Evolutionary conservation across 2,329 filamentous ascomycete genomes (phyloP).

Genomic region (Fulvia fulva): DNA sequence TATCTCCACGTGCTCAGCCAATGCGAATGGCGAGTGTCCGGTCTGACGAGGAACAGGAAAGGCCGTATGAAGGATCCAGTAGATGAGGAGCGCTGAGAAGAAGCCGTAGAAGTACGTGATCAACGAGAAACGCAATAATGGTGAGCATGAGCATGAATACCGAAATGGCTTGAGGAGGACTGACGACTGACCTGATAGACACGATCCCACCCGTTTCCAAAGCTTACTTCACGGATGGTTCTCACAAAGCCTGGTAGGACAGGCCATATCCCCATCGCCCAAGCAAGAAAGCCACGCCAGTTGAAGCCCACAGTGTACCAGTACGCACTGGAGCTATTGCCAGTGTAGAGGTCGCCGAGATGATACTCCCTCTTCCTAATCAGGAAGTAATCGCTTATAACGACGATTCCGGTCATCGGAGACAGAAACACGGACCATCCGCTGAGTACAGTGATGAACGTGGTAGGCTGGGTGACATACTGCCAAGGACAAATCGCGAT

Average conservation of each 20-base stretch:
- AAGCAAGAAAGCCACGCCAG: constrained; percentile 20
- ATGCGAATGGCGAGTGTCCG: constrained; percentile 11
- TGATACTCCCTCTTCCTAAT: constrained; percentile 23
- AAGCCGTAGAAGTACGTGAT: constrained; percentile 20
- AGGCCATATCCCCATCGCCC: constrained; percentile 15
- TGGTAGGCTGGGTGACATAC: constrained; percentile 37
- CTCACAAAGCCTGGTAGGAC: constrained; percentile 18
- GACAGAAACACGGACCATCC: constrained; percentile 42
- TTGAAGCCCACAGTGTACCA: constrained; percentile 22
- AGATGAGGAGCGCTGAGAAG: constrained; percentile 8
- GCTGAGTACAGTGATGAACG: constrained; percentile 42
- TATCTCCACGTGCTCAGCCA: constrained; percentile 13
- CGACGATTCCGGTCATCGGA: constrained; percentile 37
- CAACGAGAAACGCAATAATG: too few species aligned
- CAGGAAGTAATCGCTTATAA: constrained; percentile 41
- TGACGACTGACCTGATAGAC: constrained; percentile 5
- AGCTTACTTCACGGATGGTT: constrained; percentile 7
- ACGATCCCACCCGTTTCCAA: constrained; percentile 11
- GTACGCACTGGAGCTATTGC: constrained; percentile 14
- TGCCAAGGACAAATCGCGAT: constrained; percentile 40
- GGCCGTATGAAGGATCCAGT: constrained; percentile 4
- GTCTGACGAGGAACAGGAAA: constrained; percentile 13
- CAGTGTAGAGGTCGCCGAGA: constrained; percentile 20
- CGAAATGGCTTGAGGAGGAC: too few species aligned
- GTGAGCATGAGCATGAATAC: too few species aligned